phyloP scores from a whole-genome alignment of 2,329 filamentous ascomycete genomes.

The Pyrenophora tritici-repentis region DNA sequence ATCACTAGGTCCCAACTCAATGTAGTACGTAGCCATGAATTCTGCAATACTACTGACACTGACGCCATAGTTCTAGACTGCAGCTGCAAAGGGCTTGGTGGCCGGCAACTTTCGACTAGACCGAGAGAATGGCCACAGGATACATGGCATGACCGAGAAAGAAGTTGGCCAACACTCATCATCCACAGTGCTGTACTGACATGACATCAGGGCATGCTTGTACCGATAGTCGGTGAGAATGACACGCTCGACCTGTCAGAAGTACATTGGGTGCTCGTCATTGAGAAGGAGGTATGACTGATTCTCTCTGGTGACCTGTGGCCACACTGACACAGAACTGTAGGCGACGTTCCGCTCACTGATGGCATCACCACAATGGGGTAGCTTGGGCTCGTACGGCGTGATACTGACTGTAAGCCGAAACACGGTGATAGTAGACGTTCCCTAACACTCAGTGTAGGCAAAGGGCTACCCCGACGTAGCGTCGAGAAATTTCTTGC shows the following conservation, averaged over 20 bases:
- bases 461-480: constrained; percentile 84
- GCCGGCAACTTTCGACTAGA: constrained; percentile 61
- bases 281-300: constrained; percentile 73
- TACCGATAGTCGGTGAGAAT: constrained; percentile 62
- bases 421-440: background rate
- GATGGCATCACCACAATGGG: constrained; percentile 62
- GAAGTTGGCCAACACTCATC: constrained; percentile 38
- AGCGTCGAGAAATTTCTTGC: constrained; percentile 68
- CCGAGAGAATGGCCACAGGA: constrained; percentile 52
- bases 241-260: constrained; percentile 55
- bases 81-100: constrained; percentile 73
- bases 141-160: constrained; percentile 49
- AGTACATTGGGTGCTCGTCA: constrained; percentile 69
- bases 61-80: constrained; percentile 58
- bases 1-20: constrained; percentile 69
- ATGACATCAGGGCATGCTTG: constrained; percentile 61
- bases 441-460: constrained; percentile 49
- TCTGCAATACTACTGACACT: constrained; percentile 31
- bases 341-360: constrained; percentile 78
- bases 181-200: background rate
- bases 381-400: constrained; percentile 58
- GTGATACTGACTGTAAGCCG: constrained; percentile 68
- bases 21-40: constrained; percentile 59
- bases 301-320: background rate
- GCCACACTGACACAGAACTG: constrained; percentile 18